Evolutionary conservation across 805 yeast genomes (phyloP).

Genomic region (Candida ponderosae): DNA sequence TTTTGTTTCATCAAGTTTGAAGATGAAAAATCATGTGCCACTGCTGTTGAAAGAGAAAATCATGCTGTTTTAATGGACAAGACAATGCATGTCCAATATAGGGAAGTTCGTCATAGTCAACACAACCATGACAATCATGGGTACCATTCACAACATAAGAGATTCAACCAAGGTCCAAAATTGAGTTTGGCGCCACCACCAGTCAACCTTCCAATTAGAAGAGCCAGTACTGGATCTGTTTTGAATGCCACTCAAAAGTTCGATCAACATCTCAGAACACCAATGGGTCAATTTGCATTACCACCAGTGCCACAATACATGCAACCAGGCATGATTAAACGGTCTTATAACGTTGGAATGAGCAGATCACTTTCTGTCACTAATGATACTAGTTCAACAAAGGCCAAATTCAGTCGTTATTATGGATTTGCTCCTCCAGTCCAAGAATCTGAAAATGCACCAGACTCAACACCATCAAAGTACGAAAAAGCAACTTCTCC

Average conservation of each 20-base stretch:
- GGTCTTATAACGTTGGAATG: background rate
- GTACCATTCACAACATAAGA: constrained; percentile 14
- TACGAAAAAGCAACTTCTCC: constrained; percentile 12
- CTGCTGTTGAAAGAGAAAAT: constrained; percentile 81
- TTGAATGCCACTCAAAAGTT: constrained; percentile 1
- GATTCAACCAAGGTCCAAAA: constrained; percentile 22
- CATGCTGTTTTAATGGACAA: constrained; percentile 66
- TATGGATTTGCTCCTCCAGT: background rate
- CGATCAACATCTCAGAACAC: background rate
- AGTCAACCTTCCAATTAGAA: constrained; percentile 47
- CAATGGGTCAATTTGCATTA: background rate
- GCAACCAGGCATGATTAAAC: background rate
- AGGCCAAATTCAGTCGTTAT: background rate
- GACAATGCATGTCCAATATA: constrained; percentile 81
- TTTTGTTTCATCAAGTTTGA: constrained; percentile 71
- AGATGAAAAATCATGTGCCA: constrained; percentile 68
- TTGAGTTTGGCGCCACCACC: constrained; percentile 77
- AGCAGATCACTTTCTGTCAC: background rate
- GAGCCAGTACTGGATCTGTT: constrained; percentile 24
- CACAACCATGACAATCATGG: constrained; percentile 12
- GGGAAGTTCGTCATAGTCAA: constrained; percentile 43
- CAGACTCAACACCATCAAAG: background rate
- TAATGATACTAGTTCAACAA: background rate
- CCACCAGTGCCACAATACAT: background rate
- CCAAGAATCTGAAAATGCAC: background rate